phyloP scores from a whole-genome alignment of 2,329 filamentous ascomycete species.

The Onygena corvina region DNA sequence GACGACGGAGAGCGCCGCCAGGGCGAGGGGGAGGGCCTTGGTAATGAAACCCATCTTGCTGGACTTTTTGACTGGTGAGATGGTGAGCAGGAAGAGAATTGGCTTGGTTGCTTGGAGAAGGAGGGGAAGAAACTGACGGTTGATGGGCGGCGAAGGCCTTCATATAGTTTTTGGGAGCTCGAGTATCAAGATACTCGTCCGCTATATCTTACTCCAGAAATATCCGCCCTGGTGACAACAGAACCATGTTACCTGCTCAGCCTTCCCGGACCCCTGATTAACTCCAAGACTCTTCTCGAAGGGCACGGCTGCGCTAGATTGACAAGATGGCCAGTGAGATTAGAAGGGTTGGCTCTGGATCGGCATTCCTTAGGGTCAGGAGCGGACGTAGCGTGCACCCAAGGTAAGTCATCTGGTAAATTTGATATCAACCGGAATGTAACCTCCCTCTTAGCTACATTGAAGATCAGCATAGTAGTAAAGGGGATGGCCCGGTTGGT shows the following conservation, averaged over 20 bases:
- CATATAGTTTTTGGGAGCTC: neutral
- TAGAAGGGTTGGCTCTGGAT: neutral
- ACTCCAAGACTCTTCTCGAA: neutral
- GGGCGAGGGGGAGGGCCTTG: constrained; percentile 7
- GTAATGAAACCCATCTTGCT: constrained; percentile 10
- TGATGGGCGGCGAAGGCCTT: neutral
- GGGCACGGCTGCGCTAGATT: neutral
- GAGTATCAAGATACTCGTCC: neutral
- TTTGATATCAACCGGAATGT: neutral
- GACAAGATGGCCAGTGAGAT: neutral
- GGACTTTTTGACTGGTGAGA: too few species aligned
- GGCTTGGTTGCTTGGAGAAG: neutral
- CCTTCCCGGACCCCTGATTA: too few species aligned
- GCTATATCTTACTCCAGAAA: too few species aligned
- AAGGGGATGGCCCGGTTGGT: neutral
- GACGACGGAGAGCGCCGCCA: constrained; percentile 9
- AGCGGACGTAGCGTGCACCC: neutral
- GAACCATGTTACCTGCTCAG: neutral
- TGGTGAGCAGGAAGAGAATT: too few species aligned
- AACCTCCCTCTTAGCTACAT: neutral
- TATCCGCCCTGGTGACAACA: neutral
- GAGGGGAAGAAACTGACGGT: neutral
- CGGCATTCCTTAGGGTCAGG: neutral
- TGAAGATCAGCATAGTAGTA: neutral
- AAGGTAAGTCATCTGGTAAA: constrained; percentile 1